Evolutionary conservation across 768 basidiomycete species (phyloP), one percentile per base, ranked within the genome.

Genomic region (Rhizopogon vinicolor): DNA sequence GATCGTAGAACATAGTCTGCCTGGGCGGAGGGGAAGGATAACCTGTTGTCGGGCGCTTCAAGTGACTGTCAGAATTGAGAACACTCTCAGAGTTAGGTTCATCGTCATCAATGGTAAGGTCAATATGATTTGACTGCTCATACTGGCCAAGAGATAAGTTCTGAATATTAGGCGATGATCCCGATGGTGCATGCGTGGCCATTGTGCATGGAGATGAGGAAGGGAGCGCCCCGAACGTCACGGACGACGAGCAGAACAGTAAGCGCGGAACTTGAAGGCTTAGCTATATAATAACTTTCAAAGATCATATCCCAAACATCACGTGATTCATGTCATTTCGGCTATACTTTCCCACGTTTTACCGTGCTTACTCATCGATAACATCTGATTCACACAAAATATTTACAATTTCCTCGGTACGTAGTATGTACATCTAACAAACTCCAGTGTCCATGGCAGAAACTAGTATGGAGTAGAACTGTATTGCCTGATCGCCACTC

Each of bases 101-200:
- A 63, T 86, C 85, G 68, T 87, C 86, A 70, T 86, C 87, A 58
- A 75, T 72, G 25, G 86, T 89, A 58, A 89, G 77, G 75, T 89
- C 87, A 67, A 89, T 89, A 61, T 78, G 81, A 61, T 80, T 75
- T 13, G 78, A 72, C 59, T 76, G 75, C 55, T 71, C 70, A 57
- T 74, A 69, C 19, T 71, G 67, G 8, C 72, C 73, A 53, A 75
- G 55, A 31, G 75, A 71, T 46, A 73, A 70, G 65, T 61, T 71
- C 50, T 62, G 69, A 49, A 70, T 68, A 50, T 65, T 66, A 48
- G 66, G 66, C 42, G 66, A 63, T 52, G 69, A 69, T 59, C 62
- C 65, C 65, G 58, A 65, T 48, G 61, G 62, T 60, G 61, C 63
- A 59, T 71, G 68, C 39, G 53, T 69, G 50, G 51, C 58, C 60